Evolutionary conservation across 2,329 filamentous ascomycete species (phyloP), one percentile per base, ranked within the genome.

Genomic region (Fonsecaea monophora): DNA sequence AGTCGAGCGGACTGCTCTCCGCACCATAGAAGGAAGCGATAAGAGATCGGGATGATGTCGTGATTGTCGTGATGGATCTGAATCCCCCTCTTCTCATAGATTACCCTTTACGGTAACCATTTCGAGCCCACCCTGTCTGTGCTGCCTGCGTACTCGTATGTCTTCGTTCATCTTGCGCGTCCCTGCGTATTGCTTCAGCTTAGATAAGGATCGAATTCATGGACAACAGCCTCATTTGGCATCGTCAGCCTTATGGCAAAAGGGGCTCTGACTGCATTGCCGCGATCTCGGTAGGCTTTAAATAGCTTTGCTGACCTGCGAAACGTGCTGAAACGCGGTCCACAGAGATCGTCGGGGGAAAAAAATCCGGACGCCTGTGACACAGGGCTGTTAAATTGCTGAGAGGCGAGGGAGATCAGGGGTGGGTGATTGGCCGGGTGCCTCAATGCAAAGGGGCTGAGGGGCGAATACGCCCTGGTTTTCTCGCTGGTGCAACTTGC

Each of bases 241-340:
- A 7, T 42, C 45, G 59, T 61, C 59, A 61, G 59, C 59, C 59
- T 61, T 53, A 38, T 35, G 13, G 48, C 37, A 38, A 61, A 21
- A 50, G 59, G 59, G 34, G 45, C 9, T 30, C 45, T 50, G 45
- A 30, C 45, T 50, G 45, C 45, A 25, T 50, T 50, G 45, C 25
- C 45, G 18, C 45, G 45, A 50, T 50, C 45, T 50, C 45, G n/a
- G 59, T 32, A 13, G 59, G 21, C 59, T 61, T 61, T 61, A 61
- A 61, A 61, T 61, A 61, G 59, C 30, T 21, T 4, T 54, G 59
- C 57, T 60, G 57, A 60, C 57, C 34, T 25, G 30, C 25, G 45
- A 25, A 53, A 54, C 34, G 45, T 53, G 57, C 25, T 60, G 32
- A 15, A 10, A 45, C 40, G 57, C 40, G 57, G 40, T 8, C 30